Evolutionary conservation across 108 stramenopile genomes (phyloP).

Genomic region (Chaetoceros tenuissimus): DNA sequence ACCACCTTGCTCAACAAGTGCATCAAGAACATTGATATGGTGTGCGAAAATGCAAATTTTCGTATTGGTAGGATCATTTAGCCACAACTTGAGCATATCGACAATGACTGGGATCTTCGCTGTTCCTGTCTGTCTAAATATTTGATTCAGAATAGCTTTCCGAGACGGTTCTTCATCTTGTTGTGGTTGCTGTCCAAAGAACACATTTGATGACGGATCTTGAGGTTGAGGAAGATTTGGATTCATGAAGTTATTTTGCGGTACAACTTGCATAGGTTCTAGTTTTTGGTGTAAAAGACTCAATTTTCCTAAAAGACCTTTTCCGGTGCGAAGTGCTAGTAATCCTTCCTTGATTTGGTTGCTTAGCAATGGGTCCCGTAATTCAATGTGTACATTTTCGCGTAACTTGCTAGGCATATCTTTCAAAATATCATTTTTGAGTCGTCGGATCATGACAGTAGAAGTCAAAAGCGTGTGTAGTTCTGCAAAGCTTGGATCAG

Average conservation of each 20-base stretch:
- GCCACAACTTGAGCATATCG: constrained; percentile 55
- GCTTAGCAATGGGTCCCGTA: constrained; percentile 28
- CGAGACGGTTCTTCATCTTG: constrained; percentile 23
- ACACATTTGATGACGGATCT: neutral
- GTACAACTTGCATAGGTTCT: neutral
- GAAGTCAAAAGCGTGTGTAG: constrained; percentile 87
- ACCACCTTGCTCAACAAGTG: constrained; percentile 36
- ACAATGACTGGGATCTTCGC: constrained; percentile 71
- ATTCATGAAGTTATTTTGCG: neutral
- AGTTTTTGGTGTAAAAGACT: constrained; percentile 29
- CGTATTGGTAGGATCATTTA: constrained; percentile 68
- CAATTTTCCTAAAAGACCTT: constrained; percentile 59
- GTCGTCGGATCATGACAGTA: constrained; percentile 91
- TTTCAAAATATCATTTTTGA: constrained; percentile 90
- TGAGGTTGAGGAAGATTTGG: neutral
- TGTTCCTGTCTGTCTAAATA: constrained; percentile 76
- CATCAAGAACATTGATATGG: constrained; percentile 87
- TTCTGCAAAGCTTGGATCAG: constrained; percentile 51
- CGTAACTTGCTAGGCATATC: constrained; percentile 81
- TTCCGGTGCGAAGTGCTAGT: constrained; percentile 47
- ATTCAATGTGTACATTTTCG: constrained; percentile 50
- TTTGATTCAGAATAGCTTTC: constrained; percentile 66
- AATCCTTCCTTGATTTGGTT: constrained; percentile 43
- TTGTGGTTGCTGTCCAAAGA: constrained; percentile 1
- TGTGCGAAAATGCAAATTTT: constrained; percentile 97